Evolutionary conservation across 345 rosid species (phyloP).

Genomic region (Citrus australasica): DNA sequence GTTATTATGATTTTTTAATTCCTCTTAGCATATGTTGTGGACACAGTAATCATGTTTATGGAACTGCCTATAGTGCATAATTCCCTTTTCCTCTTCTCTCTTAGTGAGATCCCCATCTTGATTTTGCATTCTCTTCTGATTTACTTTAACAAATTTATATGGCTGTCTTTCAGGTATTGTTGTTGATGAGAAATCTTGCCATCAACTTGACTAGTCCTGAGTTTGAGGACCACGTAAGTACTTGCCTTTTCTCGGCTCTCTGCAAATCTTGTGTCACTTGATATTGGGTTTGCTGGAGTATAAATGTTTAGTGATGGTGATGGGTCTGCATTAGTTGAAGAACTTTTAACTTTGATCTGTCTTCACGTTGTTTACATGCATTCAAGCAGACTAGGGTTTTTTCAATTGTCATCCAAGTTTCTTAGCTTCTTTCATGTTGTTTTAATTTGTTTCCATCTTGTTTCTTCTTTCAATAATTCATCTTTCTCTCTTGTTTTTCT

Average conservation of each 20-base stretch:
- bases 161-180: slow-evolving; percentile 43
- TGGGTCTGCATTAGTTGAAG: background rate
- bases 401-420: background rate
- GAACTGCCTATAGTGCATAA: background rate
- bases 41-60: background rate
- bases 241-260: background rate
- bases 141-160: background rate
- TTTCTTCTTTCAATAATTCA: background rate
- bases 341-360: background rate
- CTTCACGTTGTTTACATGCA: background rate
- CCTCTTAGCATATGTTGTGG: background rate
- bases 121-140: background rate
- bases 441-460: background rate
- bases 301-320: background rate
- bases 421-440: background rate
- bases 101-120: background rate
- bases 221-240: slow-evolving; percentile 76
- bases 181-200: slow-evolving; percentile 81
- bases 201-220: slow-evolving; percentile 70
- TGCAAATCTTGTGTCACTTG: background rate
- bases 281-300: background rate
- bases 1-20: slow-evolving; percentile 4
- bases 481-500: background rate
- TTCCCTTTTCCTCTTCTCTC: background rate
- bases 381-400: background rate